Conservation (phyloP, 495 filamentous ascomycete species). For the Neurospora sp. region DNA sequence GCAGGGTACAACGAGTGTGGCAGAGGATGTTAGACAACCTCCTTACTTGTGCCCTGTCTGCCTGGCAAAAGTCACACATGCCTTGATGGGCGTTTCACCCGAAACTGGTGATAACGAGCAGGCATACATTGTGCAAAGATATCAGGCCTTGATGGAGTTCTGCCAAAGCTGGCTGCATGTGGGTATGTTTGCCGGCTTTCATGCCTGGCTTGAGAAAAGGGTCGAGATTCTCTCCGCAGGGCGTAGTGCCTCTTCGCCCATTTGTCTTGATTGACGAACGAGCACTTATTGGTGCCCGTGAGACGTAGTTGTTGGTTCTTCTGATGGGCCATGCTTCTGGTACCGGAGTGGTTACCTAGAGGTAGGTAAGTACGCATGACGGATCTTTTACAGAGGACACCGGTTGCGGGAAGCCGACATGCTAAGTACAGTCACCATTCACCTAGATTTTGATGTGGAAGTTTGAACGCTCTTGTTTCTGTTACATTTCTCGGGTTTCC, state of each 20-base stretch:
- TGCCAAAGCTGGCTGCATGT: slow-evolving; percentile 30
- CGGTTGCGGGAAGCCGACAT: neutral
- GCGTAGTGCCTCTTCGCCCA: neutral
- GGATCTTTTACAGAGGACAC: neutral
- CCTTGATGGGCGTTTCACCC: slow-evolving; percentile 8
- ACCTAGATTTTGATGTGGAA: neutral
- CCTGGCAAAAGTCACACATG: slow-evolving; percentile 40
- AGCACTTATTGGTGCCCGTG: neutral
- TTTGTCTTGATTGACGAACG: neutral
- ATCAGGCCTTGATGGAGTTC: slow-evolving; percentile 32
- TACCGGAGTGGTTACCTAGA: neutral
- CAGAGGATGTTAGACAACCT: slow-evolving; percentile 56
- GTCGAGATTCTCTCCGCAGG: slow-evolving; percentile 1
- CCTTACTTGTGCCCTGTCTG: slow-evolving; percentile 59
- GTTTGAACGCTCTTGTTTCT: neutral
- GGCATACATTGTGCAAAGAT: slow-evolving; percentile 26
- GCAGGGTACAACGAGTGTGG: slow-evolving; percentile 51
- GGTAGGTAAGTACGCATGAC: neutral
- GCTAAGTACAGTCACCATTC: neutral
- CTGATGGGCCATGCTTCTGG: neutral
- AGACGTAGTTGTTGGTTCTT: neutral
- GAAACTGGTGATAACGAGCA: slow-evolving; percentile 3
- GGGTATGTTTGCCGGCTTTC: slow-evolving; percentile 32
- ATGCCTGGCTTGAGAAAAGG: slow-evolving; percentile 27
- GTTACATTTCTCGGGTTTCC: neutral